A percentile compares a stretch with the other conserved stretches of the same genome.
Evolutionary conservation across 768 basidiomycete species (phyloP).

Genomic region (Russula sp.): DNA sequence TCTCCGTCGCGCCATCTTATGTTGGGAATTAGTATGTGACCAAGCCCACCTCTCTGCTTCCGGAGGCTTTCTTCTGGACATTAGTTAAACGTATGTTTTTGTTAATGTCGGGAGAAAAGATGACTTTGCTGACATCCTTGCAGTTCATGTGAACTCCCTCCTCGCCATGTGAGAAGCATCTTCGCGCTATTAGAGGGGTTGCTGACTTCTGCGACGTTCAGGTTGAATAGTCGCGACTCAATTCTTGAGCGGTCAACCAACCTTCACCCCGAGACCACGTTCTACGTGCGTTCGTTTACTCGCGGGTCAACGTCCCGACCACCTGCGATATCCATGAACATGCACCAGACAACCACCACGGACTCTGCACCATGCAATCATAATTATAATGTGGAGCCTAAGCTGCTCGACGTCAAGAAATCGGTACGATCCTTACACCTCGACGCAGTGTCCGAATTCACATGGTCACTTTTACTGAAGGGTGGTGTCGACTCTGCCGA

Average conservation of each 20-base stretch:
- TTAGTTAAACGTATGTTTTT: constrained; percentile 42
- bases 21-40: constrained; percentile 15
- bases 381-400: neutral
- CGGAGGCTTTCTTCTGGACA: constrained; percentile 47
- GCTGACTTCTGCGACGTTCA: neutral
- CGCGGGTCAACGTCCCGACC: neutral
- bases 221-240: constrained; percentile 12
- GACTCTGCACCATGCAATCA: neutral
- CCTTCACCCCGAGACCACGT: neutral
- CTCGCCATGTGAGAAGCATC: constrained; percentile 40
- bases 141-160: constrained; percentile 48
- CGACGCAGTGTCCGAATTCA: neutral
- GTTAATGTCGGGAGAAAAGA: neutral
- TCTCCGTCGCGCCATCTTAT: neutral
- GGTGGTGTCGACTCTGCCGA: neutral
- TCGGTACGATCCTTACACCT: neutral
- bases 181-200: neutral
- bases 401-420: neutral
- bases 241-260: neutral
- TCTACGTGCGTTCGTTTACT: neutral
- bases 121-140: neutral
- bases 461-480: neutral
- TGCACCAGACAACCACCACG: neutral
- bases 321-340: neutral
- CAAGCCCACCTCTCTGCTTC: constrained; percentile 44